Evolutionary conservation across 1,139 yeast species (phyloP).

Genomic region (Debaryomyces sp.): DNA sequence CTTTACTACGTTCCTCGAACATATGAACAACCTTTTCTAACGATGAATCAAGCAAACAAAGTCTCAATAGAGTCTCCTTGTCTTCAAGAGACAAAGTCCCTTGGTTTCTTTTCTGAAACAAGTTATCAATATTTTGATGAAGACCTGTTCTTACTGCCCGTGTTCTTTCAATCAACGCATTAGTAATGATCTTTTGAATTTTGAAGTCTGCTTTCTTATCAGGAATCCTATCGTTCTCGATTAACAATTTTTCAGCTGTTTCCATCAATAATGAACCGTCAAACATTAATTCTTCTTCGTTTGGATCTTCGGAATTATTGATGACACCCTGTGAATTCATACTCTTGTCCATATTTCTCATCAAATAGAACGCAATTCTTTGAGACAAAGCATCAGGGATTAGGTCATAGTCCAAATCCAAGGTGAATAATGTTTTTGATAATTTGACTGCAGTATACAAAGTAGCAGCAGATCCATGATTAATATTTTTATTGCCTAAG

Average conservation of each 20-base stretch:
- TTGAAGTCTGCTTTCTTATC: constrained; percentile 39
- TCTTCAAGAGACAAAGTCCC: constrained; percentile 47
- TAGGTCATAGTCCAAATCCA: constrained; percentile 72
- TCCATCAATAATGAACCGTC: constrained; percentile 58
- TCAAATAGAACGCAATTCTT: constrained; percentile 76
- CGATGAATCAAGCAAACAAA: constrained; percentile 47
- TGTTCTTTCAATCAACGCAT: constrained; percentile 47
- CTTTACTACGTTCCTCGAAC: constrained; percentile 45
- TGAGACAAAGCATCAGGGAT: constrained; percentile 74
- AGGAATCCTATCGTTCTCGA: constrained; percentile 36
- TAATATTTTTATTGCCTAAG: constrained; percentile 61
- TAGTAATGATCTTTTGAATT: constrained; percentile 42
- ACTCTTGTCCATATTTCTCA: constrained; percentile 77
- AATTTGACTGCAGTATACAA: constrained; percentile 71
- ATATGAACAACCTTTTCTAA: constrained; percentile 45
- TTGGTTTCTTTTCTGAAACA: constrained; percentile 38
- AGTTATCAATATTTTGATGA: constrained; percentile 43
- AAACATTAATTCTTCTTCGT: constrained; percentile 48
- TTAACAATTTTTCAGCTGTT: constrained; percentile 63
- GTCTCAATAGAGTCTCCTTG: constrained; percentile 45
- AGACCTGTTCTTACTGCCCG: constrained; percentile 43
- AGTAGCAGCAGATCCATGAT: constrained; percentile 63
- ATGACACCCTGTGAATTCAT: constrained; percentile 45
- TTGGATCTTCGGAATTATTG: constrained; percentile 20
- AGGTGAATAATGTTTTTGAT: constrained; percentile 63